Conservation (phyloP, 371 early-diverging fungal genomes). For the Mortierella sp. region DNA sequence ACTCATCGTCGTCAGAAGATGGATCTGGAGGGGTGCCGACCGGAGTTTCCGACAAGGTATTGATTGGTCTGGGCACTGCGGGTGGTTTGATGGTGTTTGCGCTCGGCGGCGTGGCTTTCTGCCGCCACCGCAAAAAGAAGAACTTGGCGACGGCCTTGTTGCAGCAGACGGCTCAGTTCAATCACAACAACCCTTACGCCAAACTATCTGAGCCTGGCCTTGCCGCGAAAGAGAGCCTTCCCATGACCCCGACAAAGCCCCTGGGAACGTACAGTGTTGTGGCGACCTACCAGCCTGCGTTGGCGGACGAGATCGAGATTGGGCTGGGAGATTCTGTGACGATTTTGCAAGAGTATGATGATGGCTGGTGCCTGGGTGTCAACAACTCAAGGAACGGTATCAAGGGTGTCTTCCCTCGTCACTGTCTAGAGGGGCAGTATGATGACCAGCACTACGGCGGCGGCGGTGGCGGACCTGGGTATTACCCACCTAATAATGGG, state of each 20-base stretch:
- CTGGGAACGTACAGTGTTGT: slow-evolving; percentile 65
- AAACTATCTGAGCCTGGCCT: slow-evolving; percentile 20
- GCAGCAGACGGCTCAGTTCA: slow-evolving; percentile 50
- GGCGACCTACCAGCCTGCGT: slow-evolving; percentile 69
- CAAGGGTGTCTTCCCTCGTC: slow-evolving; percentile 75
- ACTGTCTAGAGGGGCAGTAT: slow-evolving; percentile 61
- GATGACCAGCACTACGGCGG: not conserved
- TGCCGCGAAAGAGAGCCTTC: slow-evolving; percentile 24
- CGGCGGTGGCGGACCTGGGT: slow-evolving; percentile 9
- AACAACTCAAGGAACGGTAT: slow-evolving; percentile 68
- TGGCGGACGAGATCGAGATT: slow-evolving; percentile 77
- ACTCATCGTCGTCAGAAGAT: slow-evolving; percentile 1
- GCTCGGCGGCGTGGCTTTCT: slow-evolving; percentile 42
- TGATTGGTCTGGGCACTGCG: slow-evolving; percentile 36
- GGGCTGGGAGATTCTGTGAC: slow-evolving; percentile 72
- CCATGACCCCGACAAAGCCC: slow-evolving; percentile 55
- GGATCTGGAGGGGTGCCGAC: slow-evolving; percentile 35
- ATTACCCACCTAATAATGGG: slow-evolving; percentile 29
- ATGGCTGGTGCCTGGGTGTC: slow-evolving; percentile 77
- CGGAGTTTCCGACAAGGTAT: slow-evolving; percentile 31
- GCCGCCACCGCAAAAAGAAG: slow-evolving; percentile 52
- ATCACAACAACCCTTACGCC: slow-evolving; percentile 52
- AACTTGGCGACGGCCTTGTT: slow-evolving; percentile 33
- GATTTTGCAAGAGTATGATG: slow-evolving; percentile 73
- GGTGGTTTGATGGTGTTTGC: slow-evolving; percentile 46